Base-by-base conservation (phyloP, 768 basidiomycete species). In the Saitozyma sp. region DNA sequence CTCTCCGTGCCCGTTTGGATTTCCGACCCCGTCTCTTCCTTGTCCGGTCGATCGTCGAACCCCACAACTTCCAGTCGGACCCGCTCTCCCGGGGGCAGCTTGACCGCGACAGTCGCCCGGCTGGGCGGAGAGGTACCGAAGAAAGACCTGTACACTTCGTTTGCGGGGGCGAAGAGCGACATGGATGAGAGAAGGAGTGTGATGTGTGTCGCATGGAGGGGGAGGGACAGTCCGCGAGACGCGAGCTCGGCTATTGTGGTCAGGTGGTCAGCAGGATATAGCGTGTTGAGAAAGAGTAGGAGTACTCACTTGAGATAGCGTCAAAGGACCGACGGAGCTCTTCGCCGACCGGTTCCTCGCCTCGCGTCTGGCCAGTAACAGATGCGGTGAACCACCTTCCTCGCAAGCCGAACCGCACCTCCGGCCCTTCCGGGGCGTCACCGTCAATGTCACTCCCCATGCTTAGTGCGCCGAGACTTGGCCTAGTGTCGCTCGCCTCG, bases 111-210 rank as follows among this genome's bases (percentile, higher is more conserved):
- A 76, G 94, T 97, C n/a, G 93, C 94, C 8, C 96, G 87, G 0
- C 92, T 87, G 8, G 96, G 96, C 0, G 96, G 96, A 50, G 91
- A 93, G 16, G 85, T 84, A 1, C 93, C 93, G 78, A 98, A 98
- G 78, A 86, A 92, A 16, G 85, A 83, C 2, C 84, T 81, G 76
- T 98, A 98, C 8, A 88, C 83, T 0, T 83, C 81, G 81, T 99
- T 99, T 46, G 92, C 86, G 3, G 80, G 78, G 0, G 85, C 80
- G 75, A 99, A 99, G 39, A 88, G 80, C 20, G 87, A 84, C 83
- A 98, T 94, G 2, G 87, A 87, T 8, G 80, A 74, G 50, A 99
- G 83, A 63, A 89, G 86, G 37, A 97, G 82, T 61, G 89, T 94
- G 76, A 97, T 87, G 74, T 89, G 88, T 9, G 86, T 80, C 64